Evolutionary conservation across 2,329 filamentous ascomycete species (phyloP), one percentile per base, ranked within the genome.

Genomic region (Colletotrichum lindemuthianum): DNA sequence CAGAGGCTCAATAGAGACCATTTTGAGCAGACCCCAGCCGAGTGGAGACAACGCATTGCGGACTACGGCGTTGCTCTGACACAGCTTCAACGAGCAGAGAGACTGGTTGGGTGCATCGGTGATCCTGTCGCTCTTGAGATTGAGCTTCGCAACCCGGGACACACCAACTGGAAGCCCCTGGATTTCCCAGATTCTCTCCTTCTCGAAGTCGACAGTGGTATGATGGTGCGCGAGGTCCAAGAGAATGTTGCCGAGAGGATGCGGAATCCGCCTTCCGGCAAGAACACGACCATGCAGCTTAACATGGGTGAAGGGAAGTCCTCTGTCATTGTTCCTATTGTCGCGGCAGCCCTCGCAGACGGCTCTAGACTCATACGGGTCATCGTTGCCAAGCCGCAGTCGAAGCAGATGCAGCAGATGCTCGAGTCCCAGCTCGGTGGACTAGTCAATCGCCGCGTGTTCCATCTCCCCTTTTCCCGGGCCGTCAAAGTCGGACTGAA

Each of bases 281-380:
- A 71, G 0, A 90, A 88, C 67, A 72, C 81, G 0, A 82, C 88
- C 0, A 83, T 91, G 77, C 88, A 91, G 69, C 73, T 92, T 2
- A 91, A 90, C 67, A 92, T 92, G 89, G 90, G 90, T 0, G 84
- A 90, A 70, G 90, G 89, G 0, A 92, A 92, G 67, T 88, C 87
- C 0, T 90, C 89, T 0, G 85, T 91, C 2, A 92, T 93, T 52
- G 81, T 90, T 0, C 90, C 89, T 0, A 88, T 91, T 41, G 83
- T 90, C 0, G 84, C 85, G 0, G 75, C 84, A 0, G 74, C 78
- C 0, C 72, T 90, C 0, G 85, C 86, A 0, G 77, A 91, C 50
- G 76, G 78, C 0, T 70, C 73, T 0, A 79, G 73, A 4, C 75
- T 92, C 0, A 83, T 86, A 0, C 77, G 88, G 3, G 81, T 91